These are phyloP conservation scores for Colletotrichum lindemuthianum DNA, from an alignment of 2,329 filamentous ascomycete species.

Conservation along the genomic window DNA sequence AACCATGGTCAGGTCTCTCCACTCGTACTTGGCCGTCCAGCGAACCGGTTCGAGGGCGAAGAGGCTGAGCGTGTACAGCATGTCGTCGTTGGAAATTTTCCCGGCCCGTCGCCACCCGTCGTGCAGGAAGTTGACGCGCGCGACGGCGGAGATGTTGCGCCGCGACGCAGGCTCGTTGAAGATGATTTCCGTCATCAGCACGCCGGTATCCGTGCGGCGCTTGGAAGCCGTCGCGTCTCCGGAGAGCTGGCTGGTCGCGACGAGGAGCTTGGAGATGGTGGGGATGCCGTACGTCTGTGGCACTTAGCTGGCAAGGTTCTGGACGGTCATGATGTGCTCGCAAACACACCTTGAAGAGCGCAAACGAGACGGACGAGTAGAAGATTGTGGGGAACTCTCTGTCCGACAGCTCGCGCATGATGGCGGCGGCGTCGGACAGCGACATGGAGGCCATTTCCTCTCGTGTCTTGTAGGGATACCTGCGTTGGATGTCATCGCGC, in stretches of 20 bases:
- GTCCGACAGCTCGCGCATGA: constrained; percentile 54
- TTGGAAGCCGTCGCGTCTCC: constrained; percentile 57
- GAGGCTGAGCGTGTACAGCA: constrained; percentile 71
- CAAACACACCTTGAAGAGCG: constrained; percentile 60
- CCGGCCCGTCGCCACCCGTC: constrained; percentile 64
- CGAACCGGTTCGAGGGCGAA: constrained; percentile 65
- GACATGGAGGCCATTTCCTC: constrained; percentile 29
- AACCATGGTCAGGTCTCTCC: constrained; percentile 63
- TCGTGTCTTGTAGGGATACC: constrained; percentile 15
- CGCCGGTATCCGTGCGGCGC: constrained; percentile 61
- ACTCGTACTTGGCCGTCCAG: constrained; percentile 66
- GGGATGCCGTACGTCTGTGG: constrained; percentile 61
- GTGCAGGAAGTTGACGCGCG: constrained; percentile 74
- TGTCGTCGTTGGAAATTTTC: constrained; percentile 69
- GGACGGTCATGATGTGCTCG: neutral
- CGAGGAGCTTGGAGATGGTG: constrained; percentile 59
- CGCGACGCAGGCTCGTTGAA: constrained; percentile 53
- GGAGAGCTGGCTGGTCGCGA: constrained; percentile 58
- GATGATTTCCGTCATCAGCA: constrained; percentile 60
- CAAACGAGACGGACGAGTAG: constrained; percentile 64
- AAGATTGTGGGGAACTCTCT: constrained; percentile 66
- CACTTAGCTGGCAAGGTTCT: neutral
- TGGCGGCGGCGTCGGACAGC: constrained; percentile 6
- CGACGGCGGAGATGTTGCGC: constrained; percentile 61
- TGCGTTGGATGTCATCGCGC: constrained; percentile 6